Evolutionary conservation across 2,329 filamentous ascomycete genomes (phyloP), one percentile per base, ranked within the genome.

Genomic region (Anthostomella pinea): DNA sequence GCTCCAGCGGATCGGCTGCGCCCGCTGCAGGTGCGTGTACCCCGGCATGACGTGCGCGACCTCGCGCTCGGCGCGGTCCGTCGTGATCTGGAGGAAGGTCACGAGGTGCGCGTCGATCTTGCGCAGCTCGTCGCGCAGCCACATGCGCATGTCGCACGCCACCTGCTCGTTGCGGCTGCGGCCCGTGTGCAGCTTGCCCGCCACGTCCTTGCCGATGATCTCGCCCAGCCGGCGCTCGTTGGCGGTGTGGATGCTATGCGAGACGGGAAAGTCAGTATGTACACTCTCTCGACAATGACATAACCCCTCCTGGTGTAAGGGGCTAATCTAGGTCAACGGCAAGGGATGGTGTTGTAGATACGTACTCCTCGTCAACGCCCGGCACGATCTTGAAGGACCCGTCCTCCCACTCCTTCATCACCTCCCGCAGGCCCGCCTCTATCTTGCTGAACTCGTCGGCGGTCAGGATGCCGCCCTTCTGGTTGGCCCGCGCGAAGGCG

Each of bases 91-190:
- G 25, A 95, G 68, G 49, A 95, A 76, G 36, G 78, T 74, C 27
- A 79, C 70, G 4, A 95, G 72, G 52, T 81, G 79, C 22, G 52
- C 61, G 52, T 94, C 87, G 33, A 95, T 78, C 46, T 72, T 70
- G 38, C 73, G 74, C 39, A 95, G 69, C 66, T 85, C 75, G 47
- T 90, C 82, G 27, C 87, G 76, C 46, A 95, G 67, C 88, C 88
- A 96, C 61, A 95, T 70, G 43, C 88, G 82, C 85, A 95, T 91
- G 56, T 95, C 88, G 15, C 84, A 90, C 30, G 83, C 88, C 38
- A 95, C 81, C 66, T 95, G 89, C 66, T 96, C 89, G 57, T 95
- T 95, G 52, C 89, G 78, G 62, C 84, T 90, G 34, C 90, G 83
- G 27, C 83, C 83, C 3, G 89, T 95, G 66, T 95, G 90, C 39